Base-by-base conservation (phyloP, 2,329 filamentous ascomycete genomes). In the Epichloe elymi region DNA sequence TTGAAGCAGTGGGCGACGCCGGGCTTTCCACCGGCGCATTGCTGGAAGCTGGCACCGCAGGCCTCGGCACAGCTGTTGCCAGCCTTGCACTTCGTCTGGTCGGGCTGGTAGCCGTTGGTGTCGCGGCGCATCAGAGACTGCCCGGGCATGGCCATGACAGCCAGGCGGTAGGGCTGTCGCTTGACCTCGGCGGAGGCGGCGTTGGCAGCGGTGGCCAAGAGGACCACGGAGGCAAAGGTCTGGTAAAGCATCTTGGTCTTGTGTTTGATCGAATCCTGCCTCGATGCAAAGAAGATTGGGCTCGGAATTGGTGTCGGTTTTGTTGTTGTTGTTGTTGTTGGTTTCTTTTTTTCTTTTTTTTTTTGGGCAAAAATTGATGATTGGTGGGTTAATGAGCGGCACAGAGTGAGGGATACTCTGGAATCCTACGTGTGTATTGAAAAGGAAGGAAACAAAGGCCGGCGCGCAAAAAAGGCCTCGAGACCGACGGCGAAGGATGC, bases 1-100 rank as follows among this genome's bases (percentile, higher is more conserved):
- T 82, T 74, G 67, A 69, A 83, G 69, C 80, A 84, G 69, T 82
- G 78, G 46, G 75, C 68, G 51, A 70, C 58, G 39, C 64, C 65
- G 56, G 46, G 38, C 17, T 78, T 74, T 48, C 61, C 63, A 23
- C 75, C 75, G 33, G 70, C 57, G 66, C 78, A 81, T 55, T 73
- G 65, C 51, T 68, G 63, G 60, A 69, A 77, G 40, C 68, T 70
- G 41, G 68, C 55, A 46, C 78, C 78, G 62, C 78, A 81, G 45
- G 77, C 75, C 57, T 77, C 71, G 46, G 69, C 70, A 65, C 78
- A 82, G 39, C 74, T 77, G 50, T 63, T 60, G 54, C 76, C 78
- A 14, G 64, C 58, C 47, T 70, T 70, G 61, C 77, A 81, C 54
- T 66, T 59, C 50, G 67, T 68, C 63, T 72, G 67, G 53, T 71